phyloP scores from a whole-genome alignment of 176 grass and related monocot genomes.

The Panicum miliaceum region DNA sequence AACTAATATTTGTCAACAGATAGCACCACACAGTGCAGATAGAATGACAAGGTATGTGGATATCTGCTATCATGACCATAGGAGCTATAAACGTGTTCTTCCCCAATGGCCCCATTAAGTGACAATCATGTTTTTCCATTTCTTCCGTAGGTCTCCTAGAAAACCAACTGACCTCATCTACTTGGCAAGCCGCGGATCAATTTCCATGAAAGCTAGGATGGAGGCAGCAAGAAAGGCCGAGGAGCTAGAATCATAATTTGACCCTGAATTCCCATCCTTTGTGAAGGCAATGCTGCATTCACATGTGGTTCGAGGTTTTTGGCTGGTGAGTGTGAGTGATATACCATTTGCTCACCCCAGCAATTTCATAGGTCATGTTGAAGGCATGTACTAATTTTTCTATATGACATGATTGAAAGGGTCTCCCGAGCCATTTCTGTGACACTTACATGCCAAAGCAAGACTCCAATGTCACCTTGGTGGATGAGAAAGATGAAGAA shows the following conservation, averaged over 20 bases:
- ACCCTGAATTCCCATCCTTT: conserved; percentile 61
- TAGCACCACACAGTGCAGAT: conserved; percentile 33
- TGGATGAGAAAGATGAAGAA: conserved; percentile 65
- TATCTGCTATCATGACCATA: conserved; percentile 17
- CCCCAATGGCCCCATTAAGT: conserved; percentile 22
- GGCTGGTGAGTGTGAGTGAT: conserved; percentile 75
- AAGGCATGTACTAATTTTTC: conserved; percentile 15
- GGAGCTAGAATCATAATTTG: conserved; percentile 67
- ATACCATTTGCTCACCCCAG: not conserved
- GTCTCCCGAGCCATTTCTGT: conserved; percentile 72
- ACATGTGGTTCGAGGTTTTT: conserved; percentile 74
- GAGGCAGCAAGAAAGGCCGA: conserved; percentile 70
- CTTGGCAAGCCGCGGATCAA: conserved; percentile 44
- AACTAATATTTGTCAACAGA: conserved; percentile 36
- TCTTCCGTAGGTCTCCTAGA: conserved; percentile 48
- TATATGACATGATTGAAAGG: conserved; percentile 42
- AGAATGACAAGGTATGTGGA: conserved; percentile 56
- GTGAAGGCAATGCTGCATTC: conserved; percentile 82
- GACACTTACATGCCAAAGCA: conserved; percentile 65
- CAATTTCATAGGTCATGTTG: not conserved
- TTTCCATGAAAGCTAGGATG: conserved; percentile 63
- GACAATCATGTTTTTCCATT: not conserved
- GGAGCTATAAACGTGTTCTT: conserved; percentile 6
- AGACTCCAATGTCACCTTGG: conserved; percentile 61
- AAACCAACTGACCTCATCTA: conserved; percentile 56